Evolutionary conservation across 148 eudicot genomes (phyloP).

Genomic region (Suaeda aralocaspica): DNA sequence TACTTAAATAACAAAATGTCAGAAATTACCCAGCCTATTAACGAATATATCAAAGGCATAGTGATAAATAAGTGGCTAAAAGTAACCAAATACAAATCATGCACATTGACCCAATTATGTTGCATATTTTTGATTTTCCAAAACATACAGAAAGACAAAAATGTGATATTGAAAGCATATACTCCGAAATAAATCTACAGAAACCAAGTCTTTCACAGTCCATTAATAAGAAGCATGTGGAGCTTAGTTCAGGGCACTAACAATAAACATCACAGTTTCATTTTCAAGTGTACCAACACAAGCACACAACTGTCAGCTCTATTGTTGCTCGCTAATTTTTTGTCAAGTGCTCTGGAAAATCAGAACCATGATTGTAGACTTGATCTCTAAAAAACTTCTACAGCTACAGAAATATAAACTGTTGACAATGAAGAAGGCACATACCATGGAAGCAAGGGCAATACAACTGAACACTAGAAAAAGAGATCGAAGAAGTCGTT

Average conservation of each 20-base stretch:
- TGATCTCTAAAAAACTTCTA: not conserved
- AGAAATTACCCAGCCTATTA: not conserved
- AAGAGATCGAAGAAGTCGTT: conserved; percentile 78
- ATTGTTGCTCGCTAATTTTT: not conserved
- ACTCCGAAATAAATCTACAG: not conserved
- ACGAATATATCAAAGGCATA: not conserved
- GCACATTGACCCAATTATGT: not conserved
- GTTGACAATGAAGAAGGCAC: conserved; percentile 14
- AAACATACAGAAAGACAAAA: not conserved
- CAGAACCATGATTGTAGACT: not conserved
- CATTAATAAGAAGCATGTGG: not conserved
- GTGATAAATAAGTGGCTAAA: not conserved
- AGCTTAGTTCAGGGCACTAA: not conserved
- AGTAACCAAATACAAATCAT: not conserved
- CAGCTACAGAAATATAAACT: not conserved
- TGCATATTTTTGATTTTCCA: no score
- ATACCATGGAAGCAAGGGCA: conserved; percentile 79
- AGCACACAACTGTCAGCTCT: not conserved
- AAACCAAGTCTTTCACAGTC: not conserved
- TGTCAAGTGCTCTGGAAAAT: not conserved
- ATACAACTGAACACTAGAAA: conserved; percentile 78
- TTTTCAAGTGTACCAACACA: not conserved
- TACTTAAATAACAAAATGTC: no score
- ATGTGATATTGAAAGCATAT: not conserved
- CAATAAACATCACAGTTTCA: no score